Evolutionary conservation across 1,284 basidiomycete species (phyloP).

Genomic region (Puccinia horiana): DNA sequence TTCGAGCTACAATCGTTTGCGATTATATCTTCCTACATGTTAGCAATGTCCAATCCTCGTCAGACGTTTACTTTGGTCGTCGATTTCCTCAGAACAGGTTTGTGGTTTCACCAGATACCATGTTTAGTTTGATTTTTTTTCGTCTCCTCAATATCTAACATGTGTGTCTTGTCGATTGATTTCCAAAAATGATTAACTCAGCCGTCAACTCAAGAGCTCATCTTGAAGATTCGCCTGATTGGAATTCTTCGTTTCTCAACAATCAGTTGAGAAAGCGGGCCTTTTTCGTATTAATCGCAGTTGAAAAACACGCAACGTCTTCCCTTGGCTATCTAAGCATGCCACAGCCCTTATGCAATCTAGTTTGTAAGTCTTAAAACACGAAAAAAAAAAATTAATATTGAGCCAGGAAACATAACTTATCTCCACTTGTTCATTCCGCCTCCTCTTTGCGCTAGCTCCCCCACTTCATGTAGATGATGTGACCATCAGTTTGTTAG

Average conservation of each 20-base stretch:
- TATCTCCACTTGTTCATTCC: neutral
- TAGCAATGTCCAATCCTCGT: conserved; percentile 19
- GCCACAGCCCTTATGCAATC: neutral
- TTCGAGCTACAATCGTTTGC: conserved; percentile 29
- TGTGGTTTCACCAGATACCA: neutral
- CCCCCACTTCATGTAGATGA: neutral
- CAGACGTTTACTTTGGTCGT: neutral
- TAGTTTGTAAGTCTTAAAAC: neutral
- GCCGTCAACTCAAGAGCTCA: conserved; percentile 3
- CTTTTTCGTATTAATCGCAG: conserved; percentile 10
- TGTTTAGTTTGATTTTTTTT: neutral
- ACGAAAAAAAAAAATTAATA: neutral
- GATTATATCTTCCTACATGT: conserved; percentile 9
- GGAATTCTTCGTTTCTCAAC: conserved; percentile 28
- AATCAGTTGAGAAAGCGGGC: conserved; percentile 42
- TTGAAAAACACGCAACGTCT: neutral
- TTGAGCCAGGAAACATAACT: neutral
- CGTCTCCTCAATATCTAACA: neutral
- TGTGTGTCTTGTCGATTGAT: neutral
- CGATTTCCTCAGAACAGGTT: conserved; percentile 16
- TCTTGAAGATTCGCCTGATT: conserved; percentile 23
- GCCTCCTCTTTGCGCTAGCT: neutral
- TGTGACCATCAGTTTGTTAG: neutral
- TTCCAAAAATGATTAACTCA: neutral
- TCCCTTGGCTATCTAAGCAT: neutral